Base-by-base conservation (phyloP, 768 basidiomycete genomes). In the Tulasnella sp. region DNA sequence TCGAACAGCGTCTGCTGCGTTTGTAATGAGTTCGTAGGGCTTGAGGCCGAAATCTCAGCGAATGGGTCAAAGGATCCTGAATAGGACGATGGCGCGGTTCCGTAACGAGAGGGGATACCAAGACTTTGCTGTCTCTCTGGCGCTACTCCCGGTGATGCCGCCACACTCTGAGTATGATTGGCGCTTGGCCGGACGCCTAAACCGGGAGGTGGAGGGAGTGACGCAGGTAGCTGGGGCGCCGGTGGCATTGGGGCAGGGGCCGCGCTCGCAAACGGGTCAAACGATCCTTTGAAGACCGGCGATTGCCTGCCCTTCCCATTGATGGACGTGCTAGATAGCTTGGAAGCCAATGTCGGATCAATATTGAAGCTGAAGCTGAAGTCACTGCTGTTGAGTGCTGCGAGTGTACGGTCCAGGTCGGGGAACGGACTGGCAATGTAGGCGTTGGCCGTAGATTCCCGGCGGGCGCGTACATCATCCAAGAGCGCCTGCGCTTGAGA, bases 291-390 rank as follows among this genome's bases (percentile, higher is more conserved):
- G 46, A 50, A 8, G 19, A 29, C 19, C 38, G 56, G 61, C 50
- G 63, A 51, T 55, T 62, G 27, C 22, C 61, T 55, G 12, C 55
- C 42, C 49, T 30, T 25, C n/a, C 42, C 49, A 46, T 59, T 10
- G 17, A 31, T 9, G 5, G 57, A 59, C 8, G 27, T 41, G n/a
- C 31, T 22, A 25, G 31, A 31, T 34, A 34, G 24, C 24, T 30
- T 24, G 19, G 52, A 41, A 29, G 81, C 85, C 25, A 90, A 73
- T 64, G 83, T 87, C 25, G 85, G 85, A 69, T 90, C 89, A 45
- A 92, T 73, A 70, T 83, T 91, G 73, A 93, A 92, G 68, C 84
- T 89, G 73, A 92, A 92, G 8, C 85, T 81, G 30, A 57, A 76
- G 53, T 74, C 79, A 29, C 72, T 78, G 63, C 84, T 84, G 44